Evolutionary conservation across 495 filamentous ascomycete genomes (phyloP), one percentile per base, ranked within the genome.

Genomic region (Penicillium verhagenii): DNA sequence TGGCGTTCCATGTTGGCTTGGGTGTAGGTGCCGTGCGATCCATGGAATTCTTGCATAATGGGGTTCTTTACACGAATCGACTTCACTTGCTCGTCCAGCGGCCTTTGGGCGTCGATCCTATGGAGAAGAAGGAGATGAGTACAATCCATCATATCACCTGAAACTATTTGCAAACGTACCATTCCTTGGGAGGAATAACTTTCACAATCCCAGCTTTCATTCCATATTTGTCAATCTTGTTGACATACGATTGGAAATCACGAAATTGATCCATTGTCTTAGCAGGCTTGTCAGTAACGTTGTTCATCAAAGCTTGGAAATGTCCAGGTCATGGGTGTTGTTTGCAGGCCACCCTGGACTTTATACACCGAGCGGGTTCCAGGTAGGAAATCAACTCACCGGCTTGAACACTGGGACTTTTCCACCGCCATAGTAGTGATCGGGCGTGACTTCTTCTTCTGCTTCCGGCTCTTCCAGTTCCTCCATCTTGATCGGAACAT

Each of bases 201-300:
- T 97, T 97, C 64, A 97, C 81, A 64, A 98, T 97, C 13, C 94
- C 94, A 13, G 91, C 91, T 72, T 89, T 88, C 94, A 97, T 98
- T 60, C 94, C 94, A 69, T 97, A 95, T 54, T 86, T 85, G 67
- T 97, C 88, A 57, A 97, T 84, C 69, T 88, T 94, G 42, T 85
- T 79, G 76, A 96, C 86, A 72, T 92, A 97, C 55, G 79, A 79
- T 68, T 91, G 89, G 74, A 98, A 98, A 69, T 89, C 89, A 50
- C 82, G 80, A 73, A 97, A 98, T 75, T 98, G 91, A 43, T 87
- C 82, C 91, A 96, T 93, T 43, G 87, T 91, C 79, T 89, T 54
- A 39, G 47, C 18, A 43, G 44, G 25, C 20, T 47, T 55, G 47
- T 63, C 49, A 64, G 63, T 63, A 25, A 63, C 53, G 6, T 26